Conservation (phyloP, 1,284 basidiomycete genomes). For the Neolentinus lepideus region DNA sequence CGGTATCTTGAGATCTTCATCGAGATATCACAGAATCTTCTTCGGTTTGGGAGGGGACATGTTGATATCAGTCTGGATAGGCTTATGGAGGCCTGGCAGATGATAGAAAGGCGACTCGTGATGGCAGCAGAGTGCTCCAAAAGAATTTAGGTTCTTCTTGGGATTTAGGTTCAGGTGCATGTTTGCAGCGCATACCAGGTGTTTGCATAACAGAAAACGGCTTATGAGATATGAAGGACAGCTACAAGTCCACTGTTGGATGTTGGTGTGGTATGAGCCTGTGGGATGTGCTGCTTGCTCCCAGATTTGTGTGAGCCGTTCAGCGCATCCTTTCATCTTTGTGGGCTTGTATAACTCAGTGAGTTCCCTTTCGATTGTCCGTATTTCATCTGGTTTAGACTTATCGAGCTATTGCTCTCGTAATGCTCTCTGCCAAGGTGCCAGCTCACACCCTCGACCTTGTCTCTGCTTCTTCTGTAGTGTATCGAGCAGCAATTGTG, state of each 20-base stretch:
- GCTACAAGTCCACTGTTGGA: slow-evolving; percentile 7
- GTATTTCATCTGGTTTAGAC: slow-evolving; percentile 3
- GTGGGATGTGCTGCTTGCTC: neutral
- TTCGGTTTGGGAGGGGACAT: neutral
- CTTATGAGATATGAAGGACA: slow-evolving; percentile 8
- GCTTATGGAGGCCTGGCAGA: neutral
- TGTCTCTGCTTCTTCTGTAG: neutral
- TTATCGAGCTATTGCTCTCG: slow-evolving; percentile 4
- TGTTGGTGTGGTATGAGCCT: slow-evolving; percentile 6
- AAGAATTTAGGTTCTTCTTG: neutral
- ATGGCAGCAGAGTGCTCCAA: neutral
- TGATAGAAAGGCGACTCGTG: neutral
- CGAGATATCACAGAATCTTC: neutral
- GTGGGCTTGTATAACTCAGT: neutral
- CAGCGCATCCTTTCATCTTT: slow-evolving; percentile 6
- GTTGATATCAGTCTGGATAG: neutral
- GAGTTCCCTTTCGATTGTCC: slow-evolving; percentile 3
- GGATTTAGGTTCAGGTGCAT: neutral
- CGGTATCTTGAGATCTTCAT: no score
- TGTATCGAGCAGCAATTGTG: neutral
- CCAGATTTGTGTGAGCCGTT: slow-evolving; percentile 1
- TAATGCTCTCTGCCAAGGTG: slow-evolving; percentile 6
- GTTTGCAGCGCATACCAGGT: slow-evolving; percentile 6
- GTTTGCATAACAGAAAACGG: slow-evolving; percentile 8
- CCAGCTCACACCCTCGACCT: neutral